These are phyloP conservation scores for Camellia granthamiana DNA, from an alignment of 148 eudicot species.

Conservation along the genomic window DNA sequence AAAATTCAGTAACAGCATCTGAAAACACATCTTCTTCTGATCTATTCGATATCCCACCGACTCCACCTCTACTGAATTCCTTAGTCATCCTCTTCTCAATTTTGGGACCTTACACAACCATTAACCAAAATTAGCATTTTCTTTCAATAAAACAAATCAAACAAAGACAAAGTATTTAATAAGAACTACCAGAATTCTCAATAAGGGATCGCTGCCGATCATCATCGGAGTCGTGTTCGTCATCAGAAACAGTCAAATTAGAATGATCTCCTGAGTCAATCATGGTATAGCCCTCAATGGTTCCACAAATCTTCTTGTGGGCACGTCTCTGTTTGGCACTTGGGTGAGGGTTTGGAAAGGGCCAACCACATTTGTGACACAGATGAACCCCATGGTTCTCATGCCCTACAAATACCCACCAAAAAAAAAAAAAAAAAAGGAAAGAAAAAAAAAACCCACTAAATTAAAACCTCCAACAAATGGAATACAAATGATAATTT, in stretches of 20 bases:
- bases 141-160: constrained; percentile 5
- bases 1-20: constrained; percentile 65
- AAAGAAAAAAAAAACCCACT: constrained; percentile 9
- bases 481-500: too few species aligned
- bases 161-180: background rate
- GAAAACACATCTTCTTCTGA: constrained; percentile 74
- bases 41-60: constrained; percentile 41
- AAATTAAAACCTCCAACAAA: constrained; percentile 6
- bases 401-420: constrained; percentile 23
- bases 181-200: constrained; percentile 22
- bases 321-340: constrained; percentile 75
- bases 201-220: constrained; percentile 39
- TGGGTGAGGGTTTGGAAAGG: constrained; percentile 71
- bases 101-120: constrained; percentile 42
- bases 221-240: constrained; percentile 47
- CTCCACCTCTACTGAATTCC: constrained; percentile 44
- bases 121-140: constrained; percentile 1
- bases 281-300: constrained; percentile 53
- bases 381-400: constrained; percentile 53
- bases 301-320: constrained; percentile 81
- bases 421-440: too few species aligned
- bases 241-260: constrained; percentile 40
- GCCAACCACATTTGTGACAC: constrained; percentile 77
- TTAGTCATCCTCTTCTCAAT: constrained; percentile 38
- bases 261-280: constrained; percentile 26